Conservation (phyloP, 2,329 filamentous ascomycete genomes). For the Thielaviopsis populi region DNA sequence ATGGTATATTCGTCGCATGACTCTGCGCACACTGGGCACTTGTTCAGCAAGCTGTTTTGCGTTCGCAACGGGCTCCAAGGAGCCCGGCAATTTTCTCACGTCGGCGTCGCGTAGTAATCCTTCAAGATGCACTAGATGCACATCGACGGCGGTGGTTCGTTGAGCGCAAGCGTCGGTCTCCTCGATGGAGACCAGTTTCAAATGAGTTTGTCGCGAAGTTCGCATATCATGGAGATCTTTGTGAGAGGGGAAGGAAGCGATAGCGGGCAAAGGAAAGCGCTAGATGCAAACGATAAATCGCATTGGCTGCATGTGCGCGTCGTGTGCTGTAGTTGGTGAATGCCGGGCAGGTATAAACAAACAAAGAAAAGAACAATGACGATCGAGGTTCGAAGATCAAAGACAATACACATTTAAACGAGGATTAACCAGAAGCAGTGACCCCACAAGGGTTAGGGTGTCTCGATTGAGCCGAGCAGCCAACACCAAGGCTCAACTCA, state of each 20-base stretch:
- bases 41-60: not conserved
- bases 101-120: not conserved
- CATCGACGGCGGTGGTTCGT: slow-evolving; percentile 4
- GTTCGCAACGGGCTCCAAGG: not conserved
- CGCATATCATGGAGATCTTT: not conserved
- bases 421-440: too few relatives aligned
- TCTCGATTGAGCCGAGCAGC: too few relatives aligned
- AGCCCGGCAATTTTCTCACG: not conserved
- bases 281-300: not conserved
- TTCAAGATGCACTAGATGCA: not conserved
- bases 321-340: not conserved
- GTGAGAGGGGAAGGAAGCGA: not conserved
- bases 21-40: not conserved
- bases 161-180: not conserved
- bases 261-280: not conserved
- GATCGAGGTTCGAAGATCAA: not conserved
- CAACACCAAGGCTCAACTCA: too few relatives aligned
- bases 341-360: not conserved
- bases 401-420: too few relatives aligned
- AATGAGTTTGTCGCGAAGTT: not conserved
- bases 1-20: slow-evolving; percentile 5
- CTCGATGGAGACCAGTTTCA: slow-evolving; percentile 2
- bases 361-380: not conserved
- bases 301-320: not conserved
- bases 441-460: too few relatives aligned